Base-by-base conservation (phyloP, 169 alveolate genomes). In the Plasmodium fragile region DNA sequence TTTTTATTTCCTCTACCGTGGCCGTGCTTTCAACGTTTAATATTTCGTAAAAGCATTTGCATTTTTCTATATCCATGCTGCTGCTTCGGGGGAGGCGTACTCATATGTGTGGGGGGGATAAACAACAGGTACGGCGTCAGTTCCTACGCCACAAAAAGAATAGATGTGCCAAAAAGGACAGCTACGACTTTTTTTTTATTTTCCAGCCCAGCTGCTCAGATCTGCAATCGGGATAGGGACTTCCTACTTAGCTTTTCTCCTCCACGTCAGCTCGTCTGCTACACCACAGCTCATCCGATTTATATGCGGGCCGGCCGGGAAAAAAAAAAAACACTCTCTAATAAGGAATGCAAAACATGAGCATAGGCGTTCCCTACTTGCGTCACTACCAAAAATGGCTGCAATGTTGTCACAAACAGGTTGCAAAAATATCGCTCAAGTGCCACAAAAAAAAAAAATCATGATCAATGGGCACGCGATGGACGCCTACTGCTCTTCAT, bases 1-100 rank as follows among this genome's bases (percentile, higher is more conserved):
- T 97, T 75, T 97, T 97, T 49, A 98, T 96, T 18, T 97, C 98
- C 75, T 95, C 94, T 4, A 92, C 49, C 6, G 95, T 85, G 3
- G 96, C 95, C 18, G 90, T 92, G 16, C 43, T 92, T 69, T 85
- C 92, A 13, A 95, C 94, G 28, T 84, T 92, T 28, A 95, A 45
- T 36, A 90, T 95, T 89, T 92, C 93, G 65, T 95, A 95, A 13
- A 90, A 81, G 34, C 95, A 93, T 70, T 87, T 73, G 77, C 97
- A 92, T 80, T 71, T 81, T 70, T 89, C 92, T 53, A 80, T 95
- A 22, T 77, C 91, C 82, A 72, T 53, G 13, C 75, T 65, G 75
- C 75, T 65, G 30, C 7, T 65, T 65, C n/a, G 30, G 30, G 75
- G 75, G 0, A 43, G 25, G 59, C 22, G 22, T 49, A 16, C 22